These are phyloP conservation scores for Scytalidium lignicola DNA, from an alignment of 2,329 filamentous ascomycete genomes.

Conservation along the genomic window DNA sequence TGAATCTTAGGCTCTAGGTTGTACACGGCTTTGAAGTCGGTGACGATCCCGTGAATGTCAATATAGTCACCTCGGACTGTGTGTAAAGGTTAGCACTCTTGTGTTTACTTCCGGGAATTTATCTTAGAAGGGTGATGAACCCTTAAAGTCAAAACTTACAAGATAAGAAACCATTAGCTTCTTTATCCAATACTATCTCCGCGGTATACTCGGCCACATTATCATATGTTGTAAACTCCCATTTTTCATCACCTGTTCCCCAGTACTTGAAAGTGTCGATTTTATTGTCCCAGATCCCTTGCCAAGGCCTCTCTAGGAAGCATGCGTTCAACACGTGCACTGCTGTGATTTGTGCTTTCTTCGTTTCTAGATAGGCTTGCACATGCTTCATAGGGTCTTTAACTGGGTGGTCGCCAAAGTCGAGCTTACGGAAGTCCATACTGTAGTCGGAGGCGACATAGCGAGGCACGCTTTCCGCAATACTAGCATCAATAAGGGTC, in stretches of 20 bases:
- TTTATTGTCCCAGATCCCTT: constrained; percentile 22
- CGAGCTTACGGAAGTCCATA: constrained; percentile 35
- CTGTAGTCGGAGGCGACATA: constrained; percentile 37
- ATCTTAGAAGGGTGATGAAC: no score
- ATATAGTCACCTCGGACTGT: constrained; percentile 32
- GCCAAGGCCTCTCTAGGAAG: constrained; percentile 31
- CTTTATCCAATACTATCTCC: constrained; percentile 22
- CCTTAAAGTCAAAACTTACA: constrained; percentile 13
- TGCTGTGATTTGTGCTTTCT: constrained; percentile 33
- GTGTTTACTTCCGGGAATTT: no score
- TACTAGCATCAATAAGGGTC: constrained; percentile 35
- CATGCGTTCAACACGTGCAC: constrained; percentile 36
- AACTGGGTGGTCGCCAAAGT: constrained; percentile 29
- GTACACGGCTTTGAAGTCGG: constrained; percentile 22
- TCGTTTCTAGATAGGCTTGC: constrained; percentile 32
- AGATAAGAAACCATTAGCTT: constrained; percentile 15
- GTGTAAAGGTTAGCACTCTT: background rate
- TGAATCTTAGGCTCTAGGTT: constrained; percentile 18
- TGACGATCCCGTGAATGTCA: constrained; percentile 21
- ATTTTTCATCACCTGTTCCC: constrained; percentile 32
- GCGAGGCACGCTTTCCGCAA: constrained; percentile 27
- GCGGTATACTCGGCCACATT: constrained; percentile 33
- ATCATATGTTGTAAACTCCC: constrained; percentile 33
- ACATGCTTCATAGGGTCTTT: constrained; percentile 38
- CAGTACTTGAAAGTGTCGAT: constrained; percentile 27